These are phyloP conservation scores for Alternaria dauci DNA, from an alignment of 2,329 filamentous ascomycete species.

Conservation along the genomic window DNA sequence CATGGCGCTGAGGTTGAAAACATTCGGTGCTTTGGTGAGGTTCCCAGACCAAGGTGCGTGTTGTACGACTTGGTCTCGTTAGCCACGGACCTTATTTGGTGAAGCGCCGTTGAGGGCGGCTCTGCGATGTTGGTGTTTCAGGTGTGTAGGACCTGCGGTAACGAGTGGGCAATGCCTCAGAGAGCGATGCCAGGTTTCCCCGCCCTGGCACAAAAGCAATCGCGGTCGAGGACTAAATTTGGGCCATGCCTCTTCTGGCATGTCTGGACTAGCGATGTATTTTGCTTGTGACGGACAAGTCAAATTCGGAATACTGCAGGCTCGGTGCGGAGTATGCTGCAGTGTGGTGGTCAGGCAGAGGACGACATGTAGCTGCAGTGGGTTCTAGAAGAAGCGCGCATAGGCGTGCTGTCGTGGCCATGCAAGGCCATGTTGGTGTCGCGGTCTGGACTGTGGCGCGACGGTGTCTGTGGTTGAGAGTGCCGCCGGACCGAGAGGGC, in stretches of 20 bases:
- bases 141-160: conserved; percentile 13
- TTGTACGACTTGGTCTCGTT: neutral
- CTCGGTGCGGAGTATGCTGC: neutral
- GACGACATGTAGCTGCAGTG: neutral
- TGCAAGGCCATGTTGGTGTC: conserved; percentile 19
- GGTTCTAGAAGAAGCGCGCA: conserved; percentile 8
- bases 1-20: too few species aligned
- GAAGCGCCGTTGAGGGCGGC: conserved; percentile 22
- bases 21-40: neutral
- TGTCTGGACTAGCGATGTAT: conserved; percentile 4
- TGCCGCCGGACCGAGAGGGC: conserved; percentile 12
- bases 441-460: conserved; percentile 23
- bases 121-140: conserved; percentile 36
- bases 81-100: neutral
- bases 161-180: conserved; percentile 18
- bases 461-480: conserved; percentile 9
- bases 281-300: neutral
- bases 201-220: conserved; percentile 23
- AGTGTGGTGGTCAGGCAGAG: neutral
- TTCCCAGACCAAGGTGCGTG: neutral
- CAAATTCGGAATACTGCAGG: neutral
- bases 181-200: conserved; percentile 8
- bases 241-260: neutral
- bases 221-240: neutral
- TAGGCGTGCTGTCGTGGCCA: conserved; percentile 19